phyloP scores from a whole-genome alignment of 2,329 filamentous ascomycete genomes.

The Emergomyces orientalis region DNA sequence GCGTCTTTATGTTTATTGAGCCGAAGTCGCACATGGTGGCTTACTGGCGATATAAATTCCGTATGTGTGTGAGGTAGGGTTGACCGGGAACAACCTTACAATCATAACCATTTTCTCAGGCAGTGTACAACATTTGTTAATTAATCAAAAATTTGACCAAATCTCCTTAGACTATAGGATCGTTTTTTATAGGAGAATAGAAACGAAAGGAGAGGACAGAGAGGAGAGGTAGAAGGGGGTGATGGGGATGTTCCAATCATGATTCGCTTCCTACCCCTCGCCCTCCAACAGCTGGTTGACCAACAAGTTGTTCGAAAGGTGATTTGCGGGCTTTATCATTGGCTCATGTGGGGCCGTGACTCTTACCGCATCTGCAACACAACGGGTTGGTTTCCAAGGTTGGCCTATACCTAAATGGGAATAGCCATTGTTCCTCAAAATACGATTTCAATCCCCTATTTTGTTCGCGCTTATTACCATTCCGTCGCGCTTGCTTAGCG shows the following conservation, averaged over 20 bases:
- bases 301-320: too few relatives aligned
- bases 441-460: too few relatives aligned
- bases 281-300: too few relatives aligned
- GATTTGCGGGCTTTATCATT: neutral
- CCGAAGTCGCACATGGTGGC: neutral
- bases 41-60: too few relatives aligned
- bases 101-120: too few relatives aligned
- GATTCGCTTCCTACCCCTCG: neutral
- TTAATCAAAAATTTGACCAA: neutral
- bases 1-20: neutral
- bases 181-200: neutral
- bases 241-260: neutral
- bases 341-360: neutral
- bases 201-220: neutral
- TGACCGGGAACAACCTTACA: too few relatives aligned
- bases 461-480: too few relatives aligned
- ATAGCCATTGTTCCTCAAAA: too few relatives aligned
- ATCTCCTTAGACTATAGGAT: neutral
- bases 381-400: neutral
- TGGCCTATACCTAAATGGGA: too few relatives aligned
- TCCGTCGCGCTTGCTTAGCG: too few relatives aligned
- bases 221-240: neutral
- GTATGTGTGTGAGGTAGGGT: too few relatives aligned
- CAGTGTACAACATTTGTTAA: neutral
- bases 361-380: neutral